Conservation (phyloP, 192 early-diverging fungal species). For the Diversispora epigaea region DNA sequence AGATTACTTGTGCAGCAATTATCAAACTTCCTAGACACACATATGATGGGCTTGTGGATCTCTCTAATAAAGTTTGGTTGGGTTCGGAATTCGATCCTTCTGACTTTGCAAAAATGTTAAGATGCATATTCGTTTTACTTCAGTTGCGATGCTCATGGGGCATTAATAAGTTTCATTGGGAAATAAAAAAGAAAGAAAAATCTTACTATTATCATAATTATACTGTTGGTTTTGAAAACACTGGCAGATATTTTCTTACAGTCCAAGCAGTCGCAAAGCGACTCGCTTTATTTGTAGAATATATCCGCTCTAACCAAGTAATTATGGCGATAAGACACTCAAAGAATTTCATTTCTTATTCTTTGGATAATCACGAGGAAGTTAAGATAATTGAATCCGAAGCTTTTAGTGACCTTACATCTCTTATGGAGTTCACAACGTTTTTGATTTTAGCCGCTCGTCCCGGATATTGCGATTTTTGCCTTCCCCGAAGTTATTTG, state of each 20-base stretch:
- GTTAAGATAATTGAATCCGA: not conserved
- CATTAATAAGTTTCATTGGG: not conserved
- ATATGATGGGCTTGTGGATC: not conserved
- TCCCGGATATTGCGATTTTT: no score
- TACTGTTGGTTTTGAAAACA: conserved; percentile 5
- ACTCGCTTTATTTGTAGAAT: not conserved
- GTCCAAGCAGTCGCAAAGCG: not conserved
- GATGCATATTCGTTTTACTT: conserved; percentile 27
- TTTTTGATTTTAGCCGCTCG: no score
- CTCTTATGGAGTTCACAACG: no score
- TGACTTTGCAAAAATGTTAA: conserved; percentile 37
- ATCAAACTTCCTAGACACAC: not conserved
- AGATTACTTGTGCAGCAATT: not conserved
- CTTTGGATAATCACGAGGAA: not conserved
- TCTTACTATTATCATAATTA: not conserved
- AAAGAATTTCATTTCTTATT: not conserved
- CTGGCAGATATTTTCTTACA: not conserved
- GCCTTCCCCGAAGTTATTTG: no score
- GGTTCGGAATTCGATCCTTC: conserved; percentile 6
- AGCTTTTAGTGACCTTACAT: not conserved
- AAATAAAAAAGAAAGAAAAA: not conserved
- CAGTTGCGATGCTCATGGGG: not conserved
- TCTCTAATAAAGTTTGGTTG: not conserved
- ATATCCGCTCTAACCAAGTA: not conserved
- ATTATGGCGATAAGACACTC: not conserved